phyloP scores from a whole-genome alignment of 2,329 filamentous ascomycete species.

The Colletotrichum camelliae region DNA sequence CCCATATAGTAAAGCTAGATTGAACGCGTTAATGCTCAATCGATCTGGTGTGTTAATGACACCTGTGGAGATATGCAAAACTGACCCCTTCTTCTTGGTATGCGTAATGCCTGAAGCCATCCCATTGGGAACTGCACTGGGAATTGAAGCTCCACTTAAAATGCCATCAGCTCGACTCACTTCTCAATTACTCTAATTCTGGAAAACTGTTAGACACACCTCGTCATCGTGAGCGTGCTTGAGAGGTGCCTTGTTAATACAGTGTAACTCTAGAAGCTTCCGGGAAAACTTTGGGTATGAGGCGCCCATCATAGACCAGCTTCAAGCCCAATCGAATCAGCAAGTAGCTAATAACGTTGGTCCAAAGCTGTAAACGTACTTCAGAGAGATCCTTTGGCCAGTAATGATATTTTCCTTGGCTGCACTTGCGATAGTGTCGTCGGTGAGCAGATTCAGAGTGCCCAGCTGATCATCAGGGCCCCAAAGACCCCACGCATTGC shows the following conservation, averaged over 20 bases:
- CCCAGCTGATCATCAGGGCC: slow-evolving; percentile 56
- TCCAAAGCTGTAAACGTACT: background rate
- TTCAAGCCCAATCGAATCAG: background rate
- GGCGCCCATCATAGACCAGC: slow-evolving; percentile 24
- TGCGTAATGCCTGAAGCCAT: slow-evolving; percentile 28
- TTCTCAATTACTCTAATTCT: background rate
- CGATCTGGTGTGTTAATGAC: background rate
- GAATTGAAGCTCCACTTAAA: slow-evolving; percentile 29
- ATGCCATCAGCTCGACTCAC: background rate
- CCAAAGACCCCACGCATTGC: slow-evolving; percentile 63
- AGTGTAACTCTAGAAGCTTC: slow-evolving; percentile 18
- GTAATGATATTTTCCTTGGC: slow-evolving; percentile 5
- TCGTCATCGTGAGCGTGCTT: slow-evolving; percentile 31
- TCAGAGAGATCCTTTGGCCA: slow-evolving; percentile 17
- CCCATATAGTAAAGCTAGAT: slow-evolving; percentile 29
- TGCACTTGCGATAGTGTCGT: background rate
- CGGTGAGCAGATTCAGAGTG: slow-evolving; percentile 58
- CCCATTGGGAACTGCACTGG: slow-evolving; percentile 29
- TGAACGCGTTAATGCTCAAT: background rate
- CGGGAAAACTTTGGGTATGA: slow-evolving; percentile 27
- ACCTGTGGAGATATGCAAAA: background rate
- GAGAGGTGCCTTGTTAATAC: slow-evolving; percentile 28
- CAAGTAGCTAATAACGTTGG: background rate
- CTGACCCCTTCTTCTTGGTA: slow-evolving; percentile 26
- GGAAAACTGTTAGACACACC: background rate